Conservation (phyloP, 495 filamentous ascomycete genomes). For the Pseudoneurospora amorphoporcata region DNA sequence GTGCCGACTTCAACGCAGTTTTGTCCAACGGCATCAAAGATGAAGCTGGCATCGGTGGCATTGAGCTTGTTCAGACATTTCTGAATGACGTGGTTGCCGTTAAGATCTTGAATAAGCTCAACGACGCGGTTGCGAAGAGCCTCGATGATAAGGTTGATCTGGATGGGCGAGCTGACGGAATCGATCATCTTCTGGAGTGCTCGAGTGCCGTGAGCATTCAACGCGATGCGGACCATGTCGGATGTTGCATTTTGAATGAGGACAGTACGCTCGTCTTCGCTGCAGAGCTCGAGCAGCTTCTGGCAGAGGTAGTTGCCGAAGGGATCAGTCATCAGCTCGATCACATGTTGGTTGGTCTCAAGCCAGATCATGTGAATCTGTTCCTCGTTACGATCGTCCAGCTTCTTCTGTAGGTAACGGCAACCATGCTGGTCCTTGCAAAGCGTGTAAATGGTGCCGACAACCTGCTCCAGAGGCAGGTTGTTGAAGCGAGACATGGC, state of each 20-base stretch:
- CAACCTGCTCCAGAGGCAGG: constrained; percentile 63
- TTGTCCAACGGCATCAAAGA: constrained; percentile 83
- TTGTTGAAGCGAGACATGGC: constrained; percentile 65
- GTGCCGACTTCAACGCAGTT: constrained; percentile 87
- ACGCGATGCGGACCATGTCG: constrained; percentile 78
- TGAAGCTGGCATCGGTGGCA: constrained; percentile 78
- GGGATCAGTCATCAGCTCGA: constrained; percentile 97
- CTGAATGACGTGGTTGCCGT: constrained; percentile 97
- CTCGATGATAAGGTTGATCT: constrained; percentile 71
- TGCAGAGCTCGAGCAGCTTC: constrained; percentile 88
- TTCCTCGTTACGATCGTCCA: constrained; percentile 79
- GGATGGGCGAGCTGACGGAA: constrained; percentile 68
- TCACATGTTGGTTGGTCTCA: constrained; percentile 82
- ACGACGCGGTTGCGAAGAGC: constrained; percentile 74
- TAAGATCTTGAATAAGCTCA: constrained; percentile 88
- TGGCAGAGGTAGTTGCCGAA: constrained; percentile 98
- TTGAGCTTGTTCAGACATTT: constrained; percentile 93
- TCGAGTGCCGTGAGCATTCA: constrained; percentile 93
- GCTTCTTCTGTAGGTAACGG: constrained; percentile 87
- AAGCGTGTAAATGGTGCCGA: constrained; percentile 70
- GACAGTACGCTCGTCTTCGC: constrained; percentile 84
- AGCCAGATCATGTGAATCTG: constrained; percentile 85
- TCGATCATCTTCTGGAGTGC: constrained; percentile 99
- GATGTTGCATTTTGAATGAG: constrained; percentile 80
- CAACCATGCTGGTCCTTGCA: constrained; percentile 98